These are phyloP conservation scores for Colletotrichum sp. DNA, from an alignment of 2,329 filamentous ascomycete genomes.

Conservation along the genomic window DNA sequence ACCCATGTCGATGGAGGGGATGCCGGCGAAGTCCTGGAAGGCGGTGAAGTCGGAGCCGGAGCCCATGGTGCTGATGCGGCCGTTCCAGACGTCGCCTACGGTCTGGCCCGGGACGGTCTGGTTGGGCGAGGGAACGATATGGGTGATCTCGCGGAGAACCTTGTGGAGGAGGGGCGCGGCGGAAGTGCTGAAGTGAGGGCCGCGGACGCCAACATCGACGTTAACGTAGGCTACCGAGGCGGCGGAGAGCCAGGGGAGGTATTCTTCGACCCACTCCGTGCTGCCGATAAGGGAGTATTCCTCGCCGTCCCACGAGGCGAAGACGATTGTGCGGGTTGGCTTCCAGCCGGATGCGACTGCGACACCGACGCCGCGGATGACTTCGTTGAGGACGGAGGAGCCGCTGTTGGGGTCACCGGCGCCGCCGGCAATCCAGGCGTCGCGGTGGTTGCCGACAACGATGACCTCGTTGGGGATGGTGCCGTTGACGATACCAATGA, in stretches of 20 bases:
- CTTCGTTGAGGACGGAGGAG: slow-evolving; percentile 79
- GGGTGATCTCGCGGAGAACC: slow-evolving; percentile 71
- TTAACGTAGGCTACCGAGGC: slow-evolving; percentile 85
- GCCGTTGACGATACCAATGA: slow-evolving; percentile 91
- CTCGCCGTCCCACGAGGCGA: slow-evolving; percentile 83
- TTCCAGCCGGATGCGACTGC: slow-evolving; percentile 66
- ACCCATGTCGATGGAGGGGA: slow-evolving; percentile 69
- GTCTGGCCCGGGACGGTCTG: slow-evolving; percentile 77
- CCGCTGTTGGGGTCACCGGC: slow-evolving; percentile 85
- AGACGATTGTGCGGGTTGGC: slow-evolving; percentile 85
- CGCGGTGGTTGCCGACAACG: slow-evolving; percentile 89
- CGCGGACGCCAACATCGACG: slow-evolving; percentile 76
- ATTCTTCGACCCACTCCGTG: slow-evolving; percentile 94
- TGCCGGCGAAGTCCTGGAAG: slow-evolving; percentile 74
- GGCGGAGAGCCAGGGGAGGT: slow-evolving; percentile 77
- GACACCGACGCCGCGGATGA: slow-evolving; percentile 75
- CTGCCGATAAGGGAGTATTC: slow-evolving; percentile 88
- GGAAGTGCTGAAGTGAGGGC: slow-evolving; percentile 65
- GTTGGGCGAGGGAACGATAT: slow-evolving; percentile 72
- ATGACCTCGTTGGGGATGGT: slow-evolving; percentile 85
- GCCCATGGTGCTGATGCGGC: slow-evolving; percentile 68
- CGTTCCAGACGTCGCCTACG: slow-evolving; percentile 71
- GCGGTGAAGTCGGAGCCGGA: slow-evolving; percentile 78
- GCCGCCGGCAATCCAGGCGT: slow-evolving; percentile 86
- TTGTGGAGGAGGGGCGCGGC: slow-evolving; percentile 80